Evolutionary conservation across 257 asterid genomes (phyloP).

Genomic region (Nicotiana knightiana): DNA sequence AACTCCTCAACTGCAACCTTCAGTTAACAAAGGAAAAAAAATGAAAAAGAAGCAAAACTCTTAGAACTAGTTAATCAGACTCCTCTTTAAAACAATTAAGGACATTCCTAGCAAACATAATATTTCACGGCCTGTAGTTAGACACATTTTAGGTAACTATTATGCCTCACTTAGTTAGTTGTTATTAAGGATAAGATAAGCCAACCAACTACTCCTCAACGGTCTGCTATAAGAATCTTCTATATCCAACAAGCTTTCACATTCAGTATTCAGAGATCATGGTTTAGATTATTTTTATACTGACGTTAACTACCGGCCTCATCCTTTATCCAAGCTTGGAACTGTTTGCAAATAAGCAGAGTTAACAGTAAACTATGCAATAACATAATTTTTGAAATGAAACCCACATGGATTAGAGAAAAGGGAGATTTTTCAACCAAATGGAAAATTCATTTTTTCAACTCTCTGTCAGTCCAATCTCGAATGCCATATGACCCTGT

Average conservation of each 20-base stretch:
- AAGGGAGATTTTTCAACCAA: not conserved
- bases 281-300: not conserved
- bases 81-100: not conserved
- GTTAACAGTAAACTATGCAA: not conserved
- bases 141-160: not conserved
- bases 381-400: not conserved
- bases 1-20: slow-evolving; percentile 83
- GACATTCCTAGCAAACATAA: not conserved
- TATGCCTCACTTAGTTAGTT: not conserved
- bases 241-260: not conserved
- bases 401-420: not conserved
- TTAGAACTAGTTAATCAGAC: not conserved
- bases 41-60: not conserved
- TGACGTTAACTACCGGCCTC: not conserved
- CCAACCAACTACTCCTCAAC: not conserved
- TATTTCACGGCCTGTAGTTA: not conserved
- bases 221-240: not conserved
- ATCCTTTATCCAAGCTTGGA: not conserved
- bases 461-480: not conserved
- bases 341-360: not conserved
- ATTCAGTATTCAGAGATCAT: not conserved
- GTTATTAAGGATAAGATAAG: not conserved
- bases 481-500: not conserved
- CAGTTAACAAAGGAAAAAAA: not conserved
- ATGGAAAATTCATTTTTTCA: not conserved